Conservation (phyloP, 768 basidiomycete species). For the Phanerochaete carnosa region DNA sequence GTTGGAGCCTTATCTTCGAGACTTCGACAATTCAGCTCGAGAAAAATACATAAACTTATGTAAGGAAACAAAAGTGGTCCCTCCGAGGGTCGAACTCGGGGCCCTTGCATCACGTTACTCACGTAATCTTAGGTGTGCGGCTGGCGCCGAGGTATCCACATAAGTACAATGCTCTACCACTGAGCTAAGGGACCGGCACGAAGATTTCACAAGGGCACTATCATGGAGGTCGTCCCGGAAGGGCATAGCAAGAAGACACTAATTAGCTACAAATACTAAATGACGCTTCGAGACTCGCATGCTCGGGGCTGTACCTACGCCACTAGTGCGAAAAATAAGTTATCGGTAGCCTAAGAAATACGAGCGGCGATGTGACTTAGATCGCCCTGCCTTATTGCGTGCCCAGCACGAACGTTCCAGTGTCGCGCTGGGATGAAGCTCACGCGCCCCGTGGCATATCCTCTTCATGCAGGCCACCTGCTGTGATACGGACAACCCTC, state of each 20-base stretch:
- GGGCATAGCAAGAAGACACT: not conserved
- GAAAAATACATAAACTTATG: not conserved
- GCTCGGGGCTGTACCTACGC: too few relatives aligned
- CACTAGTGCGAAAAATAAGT: too few relatives aligned
- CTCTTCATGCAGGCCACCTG: constrained; percentile 25
- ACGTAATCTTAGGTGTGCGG: constrained; percentile 15
- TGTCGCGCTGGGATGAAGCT: not conserved
- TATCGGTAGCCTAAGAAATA: too few relatives aligned
- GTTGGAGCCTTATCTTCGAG: too few relatives aligned
- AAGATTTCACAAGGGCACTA: not conserved
- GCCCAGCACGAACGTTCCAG: too few relatives aligned
- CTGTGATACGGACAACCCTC: constrained; percentile 47
- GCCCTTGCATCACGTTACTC: constrained; percentile 44
- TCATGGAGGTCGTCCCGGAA: not conserved
- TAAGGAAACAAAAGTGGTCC: constrained; percentile 41
- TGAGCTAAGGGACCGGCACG: constrained; percentile 49
- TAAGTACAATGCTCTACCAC: constrained; percentile 65
- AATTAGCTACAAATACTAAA: not conserved
- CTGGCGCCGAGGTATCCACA: constrained; percentile 37
- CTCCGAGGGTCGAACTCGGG: constrained; percentile 63
- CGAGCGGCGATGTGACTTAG: too few relatives aligned
- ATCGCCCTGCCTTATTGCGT: too few relatives aligned
- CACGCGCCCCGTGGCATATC: not conserved
- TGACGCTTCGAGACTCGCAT: too few relatives aligned
- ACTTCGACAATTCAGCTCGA: not conserved